These are phyloP conservation scores for Verbascum thapsus DNA, from an alignment of 257 asterid species.

Conservation along the genomic window DNA sequence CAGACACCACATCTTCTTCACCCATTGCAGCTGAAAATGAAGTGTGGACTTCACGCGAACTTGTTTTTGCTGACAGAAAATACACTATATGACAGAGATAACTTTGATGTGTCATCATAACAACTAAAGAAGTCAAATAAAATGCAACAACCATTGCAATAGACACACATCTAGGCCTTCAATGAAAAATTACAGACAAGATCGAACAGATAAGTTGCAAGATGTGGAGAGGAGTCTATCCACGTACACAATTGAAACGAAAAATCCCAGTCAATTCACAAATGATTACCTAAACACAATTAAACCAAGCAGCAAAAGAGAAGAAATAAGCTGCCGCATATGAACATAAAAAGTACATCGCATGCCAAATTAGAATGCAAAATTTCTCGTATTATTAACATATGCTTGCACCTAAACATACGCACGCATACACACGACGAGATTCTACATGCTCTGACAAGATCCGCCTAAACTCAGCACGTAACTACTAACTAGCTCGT, in stretches of 20 bases:
- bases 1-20: constrained; percentile 54
- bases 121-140: not conserved
- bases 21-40: constrained; percentile 51
- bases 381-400: too few relatives aligned
- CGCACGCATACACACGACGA: constrained; percentile 11
- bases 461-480: constrained; percentile 24
- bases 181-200: not conserved
- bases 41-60: constrained; percentile 2
- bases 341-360: too few relatives aligned
- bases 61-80: constrained; percentile 16
- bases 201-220: not conserved
- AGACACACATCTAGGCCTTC: constrained; percentile 6
- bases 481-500: constrained; percentile 20
- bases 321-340: too few relatives aligned
- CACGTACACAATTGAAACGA: constrained; percentile 5
- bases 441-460: constrained; percentile 24
- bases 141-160: not conserved
- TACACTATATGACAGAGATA: constrained; percentile 1
- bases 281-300: not conserved
- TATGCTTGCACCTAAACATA: not conserved
- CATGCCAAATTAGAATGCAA: too few relatives aligned
- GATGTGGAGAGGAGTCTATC: not conserved
- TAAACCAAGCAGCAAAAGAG: too few relatives aligned
- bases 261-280: not conserved
- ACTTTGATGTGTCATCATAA: not conserved